These are phyloP conservation scores for Schoenoplectus tabernaemontani DNA, from an alignment of 202 grass and related monocot genomes.

Conservation along the genomic window DNA sequence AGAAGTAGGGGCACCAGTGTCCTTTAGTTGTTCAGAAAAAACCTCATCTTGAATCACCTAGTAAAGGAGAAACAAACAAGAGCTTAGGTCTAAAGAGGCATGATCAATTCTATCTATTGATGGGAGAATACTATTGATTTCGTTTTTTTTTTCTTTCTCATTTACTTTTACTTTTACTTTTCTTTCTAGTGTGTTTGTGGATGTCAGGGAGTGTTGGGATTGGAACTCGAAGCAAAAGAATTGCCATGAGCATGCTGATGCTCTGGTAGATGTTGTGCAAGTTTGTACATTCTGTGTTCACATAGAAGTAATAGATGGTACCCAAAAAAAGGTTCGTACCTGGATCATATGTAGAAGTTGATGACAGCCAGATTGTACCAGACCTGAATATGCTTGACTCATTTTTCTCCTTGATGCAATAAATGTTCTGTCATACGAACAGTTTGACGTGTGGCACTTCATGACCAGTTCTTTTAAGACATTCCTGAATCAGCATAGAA, in stretches of 20 bases:
- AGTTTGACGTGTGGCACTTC: slow-evolving; percentile 37
- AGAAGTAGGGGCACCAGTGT: slow-evolving; percentile 41
- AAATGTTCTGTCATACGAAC: slow-evolving; percentile 46
- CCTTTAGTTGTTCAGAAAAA: slow-evolving; percentile 71
- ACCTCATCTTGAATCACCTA: slow-evolving; percentile 65
- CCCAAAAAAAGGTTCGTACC: slow-evolving; percentile 26
- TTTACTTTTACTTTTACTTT: neutral
- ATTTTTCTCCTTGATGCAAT: slow-evolving; percentile 46
- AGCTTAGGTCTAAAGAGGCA: neutral
- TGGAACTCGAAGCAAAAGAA: neutral
- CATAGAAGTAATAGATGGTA: slow-evolving; percentile 25
- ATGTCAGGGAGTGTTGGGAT: neutral
- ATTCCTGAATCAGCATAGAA: slow-evolving; percentile 39
- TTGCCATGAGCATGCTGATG: neutral
- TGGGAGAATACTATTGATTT: neutral
- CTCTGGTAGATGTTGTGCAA: neutral
- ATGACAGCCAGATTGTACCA: slow-evolving; percentile 53
- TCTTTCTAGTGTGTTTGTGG: neutral
- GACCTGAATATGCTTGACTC: slow-evolving; percentile 42
- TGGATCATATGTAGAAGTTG: slow-evolving; percentile 62
- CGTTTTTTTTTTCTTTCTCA: neutral
- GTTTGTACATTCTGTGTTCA: neutral
- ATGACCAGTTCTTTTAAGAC: slow-evolving; percentile 49
- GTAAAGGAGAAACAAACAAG: neutral
- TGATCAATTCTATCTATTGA: neutral